Evolutionary conservation across 2,329 filamentous ascomycete genomes (phyloP), one percentile per base, ranked within the genome.

Genomic region (Calonectria henricotiae): DNA sequence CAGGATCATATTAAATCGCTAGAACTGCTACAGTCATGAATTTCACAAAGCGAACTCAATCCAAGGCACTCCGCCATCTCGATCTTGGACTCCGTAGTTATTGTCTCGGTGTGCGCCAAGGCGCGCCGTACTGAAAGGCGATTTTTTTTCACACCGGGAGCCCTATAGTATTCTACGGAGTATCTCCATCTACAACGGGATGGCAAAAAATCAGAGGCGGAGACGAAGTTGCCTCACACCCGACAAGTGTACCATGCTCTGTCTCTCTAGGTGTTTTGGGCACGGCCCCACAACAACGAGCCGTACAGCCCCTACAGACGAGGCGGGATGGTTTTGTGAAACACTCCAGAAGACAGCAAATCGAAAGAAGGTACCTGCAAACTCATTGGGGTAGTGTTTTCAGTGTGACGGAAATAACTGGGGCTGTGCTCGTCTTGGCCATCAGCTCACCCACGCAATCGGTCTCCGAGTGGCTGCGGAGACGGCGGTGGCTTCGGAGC

Each of bases 401-500:
- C 55, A 62, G 55, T 61, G n/a, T 20, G 60, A 54, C 66, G 13
- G 46, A 64, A 68, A 68, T 68, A 68, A 62, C 17, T 30, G 41
- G 20, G 61, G 67, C 67, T 60, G 67, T 65, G 61, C 30, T 30
- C 20, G 25, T 23, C 27, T 25, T 49, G 17, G 35, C 35, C 25
- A 61, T 54, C 41, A 51, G 43, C 60, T 64, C 67, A 25, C 35
- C 46, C 27, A 23, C 15, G 25, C n/a, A 4, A 13, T 30, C 30
- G n/a, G 25, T 9, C 61, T 65, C 67, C 67, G 61, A 30, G 51
- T 44, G 43, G n/a, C 17, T 25, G 67, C 67, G 67, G 67, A 68
- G 64, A 32, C 67, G 67, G 62, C 58, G 61, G 43, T 37, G 15
- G 23, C 44, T 15, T 61, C 67, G 61, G 61, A 49, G 51, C 35